Evolutionary conservation across 148 eudicot species (phyloP), one percentile per base, ranked within the genome.

Genomic region (Rhododendron henanense): DNA sequence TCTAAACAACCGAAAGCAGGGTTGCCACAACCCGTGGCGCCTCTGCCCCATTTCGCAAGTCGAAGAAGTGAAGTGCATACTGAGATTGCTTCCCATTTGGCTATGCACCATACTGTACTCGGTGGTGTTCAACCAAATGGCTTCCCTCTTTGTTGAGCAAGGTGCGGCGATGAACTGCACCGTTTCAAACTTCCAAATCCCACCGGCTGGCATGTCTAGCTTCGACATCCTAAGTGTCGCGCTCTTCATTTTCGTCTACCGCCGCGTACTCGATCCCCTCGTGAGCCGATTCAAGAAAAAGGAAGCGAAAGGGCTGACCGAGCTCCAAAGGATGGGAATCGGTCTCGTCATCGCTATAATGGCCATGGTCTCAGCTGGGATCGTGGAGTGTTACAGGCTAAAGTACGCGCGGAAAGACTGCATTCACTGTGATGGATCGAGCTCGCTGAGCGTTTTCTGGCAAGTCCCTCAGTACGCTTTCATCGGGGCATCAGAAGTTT

Each of bases 191-290:
- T 96, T 96, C 89, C 86, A 84, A 59, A 92, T 96, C 77, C 99
- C 99, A 10, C 91, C 99, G 2, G 95, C 99, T n/a, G 92, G 98
- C 90, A 95, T 95, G 96, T 96, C 97, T 10, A 91, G 93, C 83
- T 96, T 96, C n/a, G 99, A 96, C 92, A 95, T 92, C 78, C 88
- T 94, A n/a, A 96, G 96, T 45, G 99, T 96, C 1, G 95, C 94
- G 10, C 71, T 90, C 35, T 93, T 95, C 85, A 91, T 93, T 63
- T 94, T 94, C 88, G 79, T 95, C 41, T 94, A 92, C 67, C 86
- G 94, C 15, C 89, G 91, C 44, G 92, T 94, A 10, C 83, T 96
- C 4, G 92, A 92, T 83, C 99, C 99, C 0, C 53, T 92, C 2
- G 93, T 91, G 9, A 83, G 90, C 80, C 87, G 90, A 76, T 47